phyloP scores from a whole-genome alignment of 805 yeast genomes.

The Zygotorulaspora chibaensis region DNA sequence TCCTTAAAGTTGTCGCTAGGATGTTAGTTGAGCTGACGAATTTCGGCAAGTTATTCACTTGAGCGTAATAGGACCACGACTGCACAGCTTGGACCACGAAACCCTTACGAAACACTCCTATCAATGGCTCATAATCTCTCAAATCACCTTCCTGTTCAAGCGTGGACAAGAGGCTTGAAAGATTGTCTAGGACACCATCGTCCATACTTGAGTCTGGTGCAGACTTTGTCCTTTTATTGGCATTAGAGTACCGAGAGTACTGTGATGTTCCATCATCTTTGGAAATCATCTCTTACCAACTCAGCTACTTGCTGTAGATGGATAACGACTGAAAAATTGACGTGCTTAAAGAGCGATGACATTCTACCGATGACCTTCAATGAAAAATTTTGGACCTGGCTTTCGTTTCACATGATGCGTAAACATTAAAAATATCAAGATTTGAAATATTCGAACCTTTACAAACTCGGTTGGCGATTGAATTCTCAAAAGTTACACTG shows the following conservation, averaged over 20 bases:
- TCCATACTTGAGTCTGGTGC: conserved; percentile 24
- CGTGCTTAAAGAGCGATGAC: neutral
- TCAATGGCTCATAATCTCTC: conserved; percentile 26
- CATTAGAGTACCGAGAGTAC: neutral
- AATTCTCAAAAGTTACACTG: no score
- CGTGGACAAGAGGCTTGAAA: conserved; percentile 21
- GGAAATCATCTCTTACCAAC: neutral
- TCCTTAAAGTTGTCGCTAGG: conserved; percentile 37
- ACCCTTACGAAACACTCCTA: conserved; percentile 36
- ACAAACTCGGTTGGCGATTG: no score
- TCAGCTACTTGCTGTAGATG: neutral
- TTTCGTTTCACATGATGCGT: conserved; percentile 7
- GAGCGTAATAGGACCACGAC: conserved; percentile 46
- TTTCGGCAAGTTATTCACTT: conserved; percentile 47
- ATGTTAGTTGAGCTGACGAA: conserved; percentile 43
- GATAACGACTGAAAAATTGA: neutral
- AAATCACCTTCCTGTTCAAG: conserved; percentile 18
- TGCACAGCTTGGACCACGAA: conserved; percentile 39
- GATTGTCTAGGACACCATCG: conserved; percentile 27
- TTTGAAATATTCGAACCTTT: no score
- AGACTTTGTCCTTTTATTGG: conserved; percentile 11
- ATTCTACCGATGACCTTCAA: conserved; percentile 10
- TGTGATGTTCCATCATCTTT: neutral
- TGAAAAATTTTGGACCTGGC: conserved; percentile 12
- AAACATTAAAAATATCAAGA: neutral